Evolutionary conservation across 352 stramenopile species (phyloP).

Genomic region (Phytophthora pini): DNA sequence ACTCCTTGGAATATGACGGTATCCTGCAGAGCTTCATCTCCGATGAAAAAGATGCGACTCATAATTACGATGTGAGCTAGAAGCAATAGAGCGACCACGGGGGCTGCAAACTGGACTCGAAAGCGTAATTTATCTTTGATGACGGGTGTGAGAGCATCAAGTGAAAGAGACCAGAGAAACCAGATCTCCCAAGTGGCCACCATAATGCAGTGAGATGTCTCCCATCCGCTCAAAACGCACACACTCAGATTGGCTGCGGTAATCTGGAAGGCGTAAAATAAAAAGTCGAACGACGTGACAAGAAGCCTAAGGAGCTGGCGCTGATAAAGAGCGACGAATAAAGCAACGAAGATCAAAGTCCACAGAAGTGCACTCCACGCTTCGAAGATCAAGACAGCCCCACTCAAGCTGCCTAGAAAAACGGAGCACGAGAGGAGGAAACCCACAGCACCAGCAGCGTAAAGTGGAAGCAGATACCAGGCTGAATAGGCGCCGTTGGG

Average conservation of each 20-base stretch:
- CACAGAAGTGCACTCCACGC: slow-evolving; percentile 7
- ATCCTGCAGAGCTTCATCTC: slow-evolving; percentile 14
- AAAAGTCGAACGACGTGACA: slow-evolving; percentile 48
- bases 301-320: slow-evolving; percentile 36
- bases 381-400: neutral
- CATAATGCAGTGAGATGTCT: slow-evolving; percentile 8
- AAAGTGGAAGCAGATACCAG: slow-evolving; percentile 4
- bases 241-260: slow-evolving; percentile 33
- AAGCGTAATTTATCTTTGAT: slow-evolving; percentile 39
- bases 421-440: slow-evolving; percentile 13
- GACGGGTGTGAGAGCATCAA: slow-evolving; percentile 40
- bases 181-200: slow-evolving; percentile 22
- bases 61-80: slow-evolving; percentile 21
- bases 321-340: slow-evolving; percentile 34
- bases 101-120: slow-evolving; percentile 8
- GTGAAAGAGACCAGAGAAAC: slow-evolving; percentile 33
- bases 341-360: slow-evolving; percentile 13
- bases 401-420: neutral
- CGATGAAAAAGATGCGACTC: slow-evolving; percentile 15
- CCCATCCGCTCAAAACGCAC: slow-evolving; percentile 30
- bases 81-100: slow-evolving; percentile 12
- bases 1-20: slow-evolving; percentile 4
- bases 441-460: slow-evolving; percentile 10
- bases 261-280: slow-evolving; percentile 42
- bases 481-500: neutral